Percentiles rank a stretch among this genome's conserved stretches.
Evolutionary conservation across 2,329 filamentous ascomycete species (phyloP).

Genomic region (Nothophaeocryptopus gaeumannii): DNA sequence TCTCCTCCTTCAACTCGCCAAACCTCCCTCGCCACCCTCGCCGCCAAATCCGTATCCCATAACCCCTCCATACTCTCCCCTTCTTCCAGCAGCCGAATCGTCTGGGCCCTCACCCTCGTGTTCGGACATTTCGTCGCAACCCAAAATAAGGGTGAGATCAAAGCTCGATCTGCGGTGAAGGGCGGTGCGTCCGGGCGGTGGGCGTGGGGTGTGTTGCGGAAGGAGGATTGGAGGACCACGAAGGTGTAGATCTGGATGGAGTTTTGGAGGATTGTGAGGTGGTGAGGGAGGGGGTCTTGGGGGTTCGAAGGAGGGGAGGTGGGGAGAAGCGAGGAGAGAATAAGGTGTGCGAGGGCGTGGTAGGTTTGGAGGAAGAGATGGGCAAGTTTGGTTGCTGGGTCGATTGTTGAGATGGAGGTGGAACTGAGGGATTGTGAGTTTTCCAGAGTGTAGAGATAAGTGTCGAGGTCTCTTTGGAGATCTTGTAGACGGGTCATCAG

Average conservation of each 20-base stretch:
- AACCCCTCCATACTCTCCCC: neutral
- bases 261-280: neutral
- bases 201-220: neutral
- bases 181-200: neutral
- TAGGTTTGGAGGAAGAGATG: neutral
- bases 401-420: neutral
- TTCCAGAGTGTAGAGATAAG: neutral
- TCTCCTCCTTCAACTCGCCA: neutral
- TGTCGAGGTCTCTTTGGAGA: neutral
- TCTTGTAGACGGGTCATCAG: neutral
- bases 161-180: neutral
- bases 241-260: neutral
- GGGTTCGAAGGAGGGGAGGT: neutral
- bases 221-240: neutral
- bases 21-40: conserved; percentile 1
- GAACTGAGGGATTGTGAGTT: no score
- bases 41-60: neutral
- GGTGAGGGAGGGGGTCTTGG: neutral
- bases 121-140: neutral
- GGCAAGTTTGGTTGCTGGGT: neutral
- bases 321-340: neutral
- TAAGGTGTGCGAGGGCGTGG: neutral
- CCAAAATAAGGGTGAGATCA: neutral
- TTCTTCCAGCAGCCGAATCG: neutral
- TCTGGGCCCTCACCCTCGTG: neutral